Conservation (phyloP, 2,329 filamentous ascomycete species). For the Fusarium anthophilum region DNA sequence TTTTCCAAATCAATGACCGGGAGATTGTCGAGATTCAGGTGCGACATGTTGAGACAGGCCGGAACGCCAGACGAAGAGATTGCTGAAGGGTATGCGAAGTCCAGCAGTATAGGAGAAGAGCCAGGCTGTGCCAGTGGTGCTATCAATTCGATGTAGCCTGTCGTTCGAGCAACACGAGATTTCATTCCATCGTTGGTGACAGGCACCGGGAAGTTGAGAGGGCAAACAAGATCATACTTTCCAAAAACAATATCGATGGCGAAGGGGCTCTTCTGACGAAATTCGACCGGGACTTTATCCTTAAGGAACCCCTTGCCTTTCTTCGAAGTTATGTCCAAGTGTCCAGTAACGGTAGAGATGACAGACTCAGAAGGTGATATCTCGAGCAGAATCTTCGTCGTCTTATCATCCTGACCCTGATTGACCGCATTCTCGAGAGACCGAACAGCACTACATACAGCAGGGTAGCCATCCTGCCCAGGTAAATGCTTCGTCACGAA, state of each 20-base stretch:
- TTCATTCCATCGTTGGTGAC: conserved; percentile 48
- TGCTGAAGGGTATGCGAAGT: conserved; percentile 51
- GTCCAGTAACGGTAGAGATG: conserved; percentile 52
- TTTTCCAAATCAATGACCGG: conserved; percentile 53
- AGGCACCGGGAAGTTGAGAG: conserved; percentile 53
- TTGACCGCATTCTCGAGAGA: conserved; percentile 30
- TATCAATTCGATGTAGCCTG: conserved; percentile 56
- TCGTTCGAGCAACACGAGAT: conserved; percentile 55
- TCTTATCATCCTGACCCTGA: conserved; percentile 30
- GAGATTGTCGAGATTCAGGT: conserved; percentile 56
- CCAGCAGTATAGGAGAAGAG: conserved; percentile 36
- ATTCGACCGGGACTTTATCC: conserved; percentile 49
- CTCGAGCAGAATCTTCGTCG: conserved; percentile 43
- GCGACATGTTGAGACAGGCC: conserved; percentile 50
- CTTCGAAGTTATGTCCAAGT: conserved; percentile 50
- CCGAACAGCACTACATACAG: conserved; percentile 37
- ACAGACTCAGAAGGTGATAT: conserved; percentile 42
- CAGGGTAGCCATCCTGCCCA: conserved; percentile 44
- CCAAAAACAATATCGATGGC: conserved; percentile 54
- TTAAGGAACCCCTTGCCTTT: conserved; percentile 50
- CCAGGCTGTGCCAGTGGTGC: conserved; percentile 45
- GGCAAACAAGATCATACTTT: conserved; percentile 42
- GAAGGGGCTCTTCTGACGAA: conserved; percentile 53
- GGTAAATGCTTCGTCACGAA: conserved; percentile 52
- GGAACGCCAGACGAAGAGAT: conserved; percentile 46